These are phyloP conservation scores for Euphorbia schlechtendalii DNA, from an alignment of 441 rosid species.

Conservation along the genomic window DNA sequence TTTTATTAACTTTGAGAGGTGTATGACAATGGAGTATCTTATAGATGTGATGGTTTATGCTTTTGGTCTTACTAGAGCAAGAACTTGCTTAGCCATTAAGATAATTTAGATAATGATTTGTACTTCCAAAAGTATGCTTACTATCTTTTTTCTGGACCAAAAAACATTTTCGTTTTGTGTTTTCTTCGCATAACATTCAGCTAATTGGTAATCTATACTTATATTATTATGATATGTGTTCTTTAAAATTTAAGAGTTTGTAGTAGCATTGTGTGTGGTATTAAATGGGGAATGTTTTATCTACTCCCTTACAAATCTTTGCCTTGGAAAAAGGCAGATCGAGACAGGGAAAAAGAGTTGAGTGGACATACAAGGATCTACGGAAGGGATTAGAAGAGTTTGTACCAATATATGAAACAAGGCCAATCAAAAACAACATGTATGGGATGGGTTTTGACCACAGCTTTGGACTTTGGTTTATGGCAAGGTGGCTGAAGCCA, in stretches of 20 bases:
- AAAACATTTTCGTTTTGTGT: background rate
- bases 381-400: slow-evolving; percentile 83
- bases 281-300: slow-evolving; percentile 5
- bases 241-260: background rate
- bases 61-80: background rate
- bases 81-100: background rate
- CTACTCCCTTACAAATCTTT: slow-evolving; percentile 42
- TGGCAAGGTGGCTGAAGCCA: slow-evolving; percentile 78
- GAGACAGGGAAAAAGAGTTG: slow-evolving; percentile 90
- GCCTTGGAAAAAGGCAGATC: slow-evolving; percentile 98
- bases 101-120: background rate
- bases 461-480: slow-evolving; percentile 98
- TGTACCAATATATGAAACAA: slow-evolving; percentile 77
- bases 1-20: background rate
- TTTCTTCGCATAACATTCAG: background rate
- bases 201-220: background rate
- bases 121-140: slow-evolving; percentile 1
- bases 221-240: background rate
- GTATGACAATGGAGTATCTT: background rate
- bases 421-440: slow-evolving; percentile 90
- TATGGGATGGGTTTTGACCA: slow-evolving; percentile 99
- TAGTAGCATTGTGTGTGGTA: background rate
- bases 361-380: slow-evolving; percentile 92
- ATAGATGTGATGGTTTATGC: background rate
- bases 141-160: background rate